These are phyloP conservation scores for Echinochloa phyllopogon DNA, from an alignment of 176 grass and related monocot genomes.

Conservation along the genomic window DNA sequence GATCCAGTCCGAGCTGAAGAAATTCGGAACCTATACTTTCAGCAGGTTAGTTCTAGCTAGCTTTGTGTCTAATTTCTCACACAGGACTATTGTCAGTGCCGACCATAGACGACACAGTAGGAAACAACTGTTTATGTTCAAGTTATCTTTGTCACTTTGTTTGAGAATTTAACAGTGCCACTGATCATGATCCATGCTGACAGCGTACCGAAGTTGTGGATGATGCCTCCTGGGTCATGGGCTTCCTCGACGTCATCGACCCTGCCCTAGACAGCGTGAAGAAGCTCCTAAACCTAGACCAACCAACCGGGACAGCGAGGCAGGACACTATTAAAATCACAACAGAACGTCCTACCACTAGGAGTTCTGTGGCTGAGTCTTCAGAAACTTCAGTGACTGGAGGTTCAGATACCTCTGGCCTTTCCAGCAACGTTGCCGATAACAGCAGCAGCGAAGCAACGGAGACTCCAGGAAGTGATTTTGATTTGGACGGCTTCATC, in stretches of 20 bases:
- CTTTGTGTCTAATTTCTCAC: not conserved
- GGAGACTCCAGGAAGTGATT: conserved; percentile 35
- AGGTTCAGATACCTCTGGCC: conserved; percentile 25
- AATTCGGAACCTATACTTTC: conserved; percentile 91
- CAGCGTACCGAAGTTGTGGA: conserved; percentile 92
- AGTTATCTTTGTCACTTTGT: not conserved
- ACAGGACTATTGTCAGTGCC: not conserved
- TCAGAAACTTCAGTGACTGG: conserved; percentile 15
- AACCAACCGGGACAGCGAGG: conserved; percentile 31
- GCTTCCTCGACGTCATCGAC: conserved; percentile 89
- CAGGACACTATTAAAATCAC: conserved; percentile 42
- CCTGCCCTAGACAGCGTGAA: conserved; percentile 91
- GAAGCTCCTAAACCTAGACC: conserved; percentile 75
- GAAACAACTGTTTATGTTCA: not conserved
- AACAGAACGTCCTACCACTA: conserved; percentile 29
- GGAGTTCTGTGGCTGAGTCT: conserved; percentile 6
- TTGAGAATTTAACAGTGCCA: not conserved
- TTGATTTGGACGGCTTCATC: conserved; percentile 76
- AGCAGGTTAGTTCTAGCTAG: conserved; percentile 68
- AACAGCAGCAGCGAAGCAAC: not conserved
- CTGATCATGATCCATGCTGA: conserved; percentile 14
- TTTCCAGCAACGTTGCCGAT: not conserved
- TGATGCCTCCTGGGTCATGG: conserved; percentile 93
- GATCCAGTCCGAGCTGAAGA: conserved; percentile 89
- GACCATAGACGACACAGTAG: conserved; percentile 1